Evolutionary conservation across 192 early-diverging fungal species (phyloP).

Genomic region (Chytriomyces confervae): DNA sequence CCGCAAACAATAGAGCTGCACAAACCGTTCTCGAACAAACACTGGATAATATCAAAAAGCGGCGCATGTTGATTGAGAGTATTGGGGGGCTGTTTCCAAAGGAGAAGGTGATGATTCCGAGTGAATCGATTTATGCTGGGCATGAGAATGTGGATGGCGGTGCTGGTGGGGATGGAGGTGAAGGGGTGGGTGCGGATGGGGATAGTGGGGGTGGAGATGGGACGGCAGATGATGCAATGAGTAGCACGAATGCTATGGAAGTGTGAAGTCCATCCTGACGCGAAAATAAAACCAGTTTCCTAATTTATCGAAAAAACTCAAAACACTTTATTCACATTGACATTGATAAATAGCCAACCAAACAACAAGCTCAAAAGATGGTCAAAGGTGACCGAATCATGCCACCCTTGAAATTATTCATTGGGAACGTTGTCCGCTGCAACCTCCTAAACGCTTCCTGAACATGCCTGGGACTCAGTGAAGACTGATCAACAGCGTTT

Average conservation of each 20-base stretch:
- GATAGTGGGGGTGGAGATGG: too few relatives aligned
- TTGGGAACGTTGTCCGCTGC: constrained; percentile 58
- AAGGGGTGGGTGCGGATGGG: too few relatives aligned
- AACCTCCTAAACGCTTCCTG: constrained; percentile 91
- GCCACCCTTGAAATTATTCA: constrained; percentile 46
- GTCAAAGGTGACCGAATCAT: constrained; percentile 27
- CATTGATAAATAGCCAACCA: too few relatives aligned
- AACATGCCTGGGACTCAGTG: constrained; percentile 84
- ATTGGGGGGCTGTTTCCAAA: constrained; percentile 46
- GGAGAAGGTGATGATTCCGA: constrained; percentile 44
- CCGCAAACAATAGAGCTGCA: not conserved
- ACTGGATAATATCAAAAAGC: constrained; percentile 43
- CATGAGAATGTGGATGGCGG: not conserved
- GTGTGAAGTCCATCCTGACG: too few relatives aligned
- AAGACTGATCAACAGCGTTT: constrained; percentile 79
- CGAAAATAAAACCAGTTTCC: too few relatives aligned
- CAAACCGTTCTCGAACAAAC: constrained; percentile 42
- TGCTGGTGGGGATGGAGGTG: not conserved
- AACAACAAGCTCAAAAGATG: constrained; percentile 6
- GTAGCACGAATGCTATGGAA: too few relatives aligned
- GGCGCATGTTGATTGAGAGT: constrained; percentile 44
- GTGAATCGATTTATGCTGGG: constrained; percentile 38
- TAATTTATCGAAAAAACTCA: too few relatives aligned
- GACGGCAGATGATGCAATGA: too few relatives aligned
- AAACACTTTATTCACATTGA: too few relatives aligned